Base-by-base conservation (phyloP, 2,329 filamentous ascomycete genomes). In the Aspergillus viridinutans region DNA sequence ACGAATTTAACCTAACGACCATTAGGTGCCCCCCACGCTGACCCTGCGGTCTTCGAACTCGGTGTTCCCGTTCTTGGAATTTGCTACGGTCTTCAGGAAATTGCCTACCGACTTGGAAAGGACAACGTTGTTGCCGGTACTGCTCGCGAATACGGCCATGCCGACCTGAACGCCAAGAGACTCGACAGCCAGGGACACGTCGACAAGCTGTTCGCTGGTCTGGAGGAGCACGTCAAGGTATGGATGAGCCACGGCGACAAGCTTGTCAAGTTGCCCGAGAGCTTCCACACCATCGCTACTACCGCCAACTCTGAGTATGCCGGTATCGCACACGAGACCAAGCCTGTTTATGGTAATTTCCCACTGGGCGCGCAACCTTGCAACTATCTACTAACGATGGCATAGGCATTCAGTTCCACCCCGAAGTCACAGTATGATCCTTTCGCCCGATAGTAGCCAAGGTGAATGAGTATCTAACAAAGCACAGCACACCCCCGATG, bases 211-310 rank as follows among this genome's bases (percentile, higher is more conserved):
- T 97, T 97, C 74, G 81, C 85, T 28, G 90, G 86, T 17, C 70
- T 96, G 10, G 88, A 86, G 58, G 86, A 90, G 59, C 78, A 84
- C 52, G 81, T 90, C 66, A 82, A 89, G 59, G 85, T 90, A 14
- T 93, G 85, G 82, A 97, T 97, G 92, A 89, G 85, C 64, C 93
- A 97, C 72, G 87, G 86, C 57, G 92, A 97, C 76, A 96, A 96
- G 80, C 83, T 97, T 10, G 82, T 82, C 42, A 78, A 82, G 55
- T 80, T 96, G 42, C 92, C 92, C 8, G 78, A 87, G 38, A 83
- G 81, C 43, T 96, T 96, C 71, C 76, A 83, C 58, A 85, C 82
- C 17, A 85, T 96, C 65, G 92, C 89, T 52, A 87, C 81, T 4
- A 93, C 91, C 2, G 71, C 79, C 52, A 95, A 94, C 76, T 86